Conservation (phyloP, 2,329 filamentous ascomycete genomes). For the Cercospora sesami region DNA sequence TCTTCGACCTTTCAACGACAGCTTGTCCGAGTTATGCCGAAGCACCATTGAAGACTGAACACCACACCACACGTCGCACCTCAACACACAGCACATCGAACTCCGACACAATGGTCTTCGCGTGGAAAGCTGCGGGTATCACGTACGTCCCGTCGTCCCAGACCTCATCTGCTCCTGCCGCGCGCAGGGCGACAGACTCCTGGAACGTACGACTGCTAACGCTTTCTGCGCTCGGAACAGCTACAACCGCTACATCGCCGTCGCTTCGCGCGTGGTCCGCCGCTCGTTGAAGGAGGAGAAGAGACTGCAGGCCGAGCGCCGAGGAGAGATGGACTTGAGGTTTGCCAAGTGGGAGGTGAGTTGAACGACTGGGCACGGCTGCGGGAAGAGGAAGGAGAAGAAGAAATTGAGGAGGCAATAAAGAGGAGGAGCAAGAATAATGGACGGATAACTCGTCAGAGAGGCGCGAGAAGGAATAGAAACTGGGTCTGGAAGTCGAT, state of each 20-base stretch:
- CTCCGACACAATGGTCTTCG: slow-evolving; percentile 80
- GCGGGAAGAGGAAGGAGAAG: slow-evolving; percentile 44
- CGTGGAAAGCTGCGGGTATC: slow-evolving; percentile 97
- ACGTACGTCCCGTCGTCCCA: slow-evolving; percentile 63
- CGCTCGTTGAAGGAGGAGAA: slow-evolving; percentile 95
- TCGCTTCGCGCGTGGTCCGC: slow-evolving; percentile 92
- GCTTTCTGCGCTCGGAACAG: slow-evolving; percentile 53
- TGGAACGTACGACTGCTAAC: slow-evolving; percentile 18
- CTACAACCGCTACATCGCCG: slow-evolving; percentile 99
- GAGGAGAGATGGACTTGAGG: slow-evolving; percentile 83
- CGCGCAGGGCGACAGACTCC: background rate
- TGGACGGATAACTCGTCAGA: background rate
- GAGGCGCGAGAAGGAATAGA: background rate
- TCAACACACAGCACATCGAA: slow-evolving; percentile 24
- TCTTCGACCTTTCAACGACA: slow-evolving; percentile 3
- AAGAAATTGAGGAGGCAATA: background rate
- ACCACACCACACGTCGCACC: background rate
- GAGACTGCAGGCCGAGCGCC: slow-evolving; percentile 81
- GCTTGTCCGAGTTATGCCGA: slow-evolving; percentile 13
- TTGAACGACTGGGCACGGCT: slow-evolving; percentile 72
- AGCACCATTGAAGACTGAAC: slow-evolving; percentile 15
- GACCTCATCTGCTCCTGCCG: background rate
- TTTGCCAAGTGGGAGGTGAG: slow-evolving; percentile 96
- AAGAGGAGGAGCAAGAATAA: background rate
- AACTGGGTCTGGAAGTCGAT: background rate